Base-by-base conservation (phyloP, 2,329 filamentous ascomycete genomes). In the Gnomoniopsis smithogilvyi region DNA sequence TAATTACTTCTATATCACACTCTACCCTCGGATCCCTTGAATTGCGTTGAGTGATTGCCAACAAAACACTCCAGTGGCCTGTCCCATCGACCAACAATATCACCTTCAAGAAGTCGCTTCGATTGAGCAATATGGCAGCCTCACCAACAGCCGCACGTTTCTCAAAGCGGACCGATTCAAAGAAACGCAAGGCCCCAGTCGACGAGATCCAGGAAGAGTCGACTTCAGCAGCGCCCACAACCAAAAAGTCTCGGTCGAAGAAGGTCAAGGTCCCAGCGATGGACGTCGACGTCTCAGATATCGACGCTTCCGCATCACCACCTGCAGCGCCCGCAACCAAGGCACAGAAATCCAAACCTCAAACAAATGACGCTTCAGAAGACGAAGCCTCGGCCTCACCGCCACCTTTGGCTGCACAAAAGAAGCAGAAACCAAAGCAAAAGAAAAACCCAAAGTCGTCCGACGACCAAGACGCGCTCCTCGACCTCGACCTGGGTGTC, bases 401-500 rank as follows among this genome's bases (percentile, higher is more conserved):
- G 19, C 21, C 47, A 36, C 10, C 47, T 22, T 6, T 51, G 43
- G 26, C 56, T 2, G 33, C 50, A 12, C 22, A 49, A 12, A 41
- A 36, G 45, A 74, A 73, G 45, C 19, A 47, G 62, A 83, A 83
- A 69, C 77, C 72, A 61, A 80, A 81, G 66, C 80, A 78, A 67
- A 56, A 56, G 24, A 56, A 56, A n/a, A 22, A 45, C 22, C 49
- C 57, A 38, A 56, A 54, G 50, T 78, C 82, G 68, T 74, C 76
- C 56, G 77, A 82, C 60, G 65, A 77, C 46, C 80, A 85, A 46
- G 83, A 87, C 51, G 79, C 77, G 24, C 75, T 81, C 30, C 72
- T 88, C 59, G 86, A 92, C 69, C 80, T 85, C 47, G 85, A 92
- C 67, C 83, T 88, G 36, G 88, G 89, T 7, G 78, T 97, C 65